Evolutionary conservation across 208 protist genomes (phyloP).

Genomic region (Leishmania amazonensis): DNA sequence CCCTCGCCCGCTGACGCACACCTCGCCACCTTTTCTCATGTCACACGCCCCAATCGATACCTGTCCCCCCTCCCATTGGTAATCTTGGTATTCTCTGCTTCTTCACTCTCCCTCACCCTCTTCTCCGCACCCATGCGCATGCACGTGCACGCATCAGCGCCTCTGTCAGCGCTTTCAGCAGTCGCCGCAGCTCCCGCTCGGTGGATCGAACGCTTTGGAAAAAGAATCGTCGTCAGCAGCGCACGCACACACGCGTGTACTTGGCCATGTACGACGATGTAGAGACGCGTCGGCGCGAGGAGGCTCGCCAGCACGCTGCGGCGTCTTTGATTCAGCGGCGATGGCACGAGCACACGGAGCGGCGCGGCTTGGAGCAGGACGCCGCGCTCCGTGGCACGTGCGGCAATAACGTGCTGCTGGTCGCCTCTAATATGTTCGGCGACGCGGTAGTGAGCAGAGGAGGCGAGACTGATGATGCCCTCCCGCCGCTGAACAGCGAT

Average conservation of each 20-base stretch:
- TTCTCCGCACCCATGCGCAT: neutral
- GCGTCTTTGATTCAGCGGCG: constrained; percentile 71
- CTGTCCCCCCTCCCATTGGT: neutral
- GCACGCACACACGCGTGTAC: neutral
- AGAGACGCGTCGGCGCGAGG: constrained; percentile 50
- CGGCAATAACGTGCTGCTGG: neutral
- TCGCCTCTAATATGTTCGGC: constrained; percentile 1
- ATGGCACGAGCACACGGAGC: constrained; percentile 53
- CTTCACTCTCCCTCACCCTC: neutral
- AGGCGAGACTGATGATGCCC: constrained; percentile 7
- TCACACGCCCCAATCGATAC: neutral
- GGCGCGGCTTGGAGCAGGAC: constrained; percentile 35
- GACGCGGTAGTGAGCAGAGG: constrained; percentile 1
- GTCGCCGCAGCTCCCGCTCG: neutral
- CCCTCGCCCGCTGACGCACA: neutral
- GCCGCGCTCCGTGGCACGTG: constrained; percentile 7
- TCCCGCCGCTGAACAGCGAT: constrained; percentile 7
- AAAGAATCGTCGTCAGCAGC: neutral
- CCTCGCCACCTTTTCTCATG: neutral
- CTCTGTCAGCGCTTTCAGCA: neutral
- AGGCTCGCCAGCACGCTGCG: constrained; percentile 48
- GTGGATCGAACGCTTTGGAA: neutral
- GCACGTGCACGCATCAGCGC: constrained; percentile 2
- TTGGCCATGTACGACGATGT: constrained; percentile 44
- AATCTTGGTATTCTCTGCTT: neutral